Percentiles rank a stretch among this genome's conserved stretches.
Conservation (phyloP, 2,329 filamentous ascomycete genomes). For the Balansia obtecta region DNA sequence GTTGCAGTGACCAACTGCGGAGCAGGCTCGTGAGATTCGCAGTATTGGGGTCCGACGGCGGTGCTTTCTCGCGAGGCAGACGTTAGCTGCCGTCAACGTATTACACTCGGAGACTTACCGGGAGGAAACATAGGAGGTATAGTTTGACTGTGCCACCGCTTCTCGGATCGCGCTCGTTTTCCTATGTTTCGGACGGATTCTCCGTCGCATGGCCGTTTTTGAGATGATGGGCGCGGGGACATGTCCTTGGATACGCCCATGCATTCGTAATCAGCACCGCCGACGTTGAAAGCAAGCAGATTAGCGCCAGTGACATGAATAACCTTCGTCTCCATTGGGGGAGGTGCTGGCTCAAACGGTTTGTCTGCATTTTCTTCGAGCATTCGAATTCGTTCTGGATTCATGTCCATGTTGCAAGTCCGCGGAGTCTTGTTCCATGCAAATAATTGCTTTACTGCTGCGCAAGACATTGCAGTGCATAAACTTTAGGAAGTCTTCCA, state of each 20-base stretch:
- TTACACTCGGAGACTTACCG: neutral
- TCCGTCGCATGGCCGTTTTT: neutral
- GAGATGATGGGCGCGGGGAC: neutral
- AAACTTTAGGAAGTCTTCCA: no score
- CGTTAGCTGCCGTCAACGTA: neutral
- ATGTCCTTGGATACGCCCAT: neutral
- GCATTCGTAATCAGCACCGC: neutral
- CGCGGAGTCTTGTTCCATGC: neutral
- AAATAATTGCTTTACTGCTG: neutral
- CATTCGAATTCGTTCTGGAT: constrained; percentile 16
- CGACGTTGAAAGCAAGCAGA: neutral
- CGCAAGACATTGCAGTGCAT: no score
- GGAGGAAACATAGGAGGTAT: neutral
- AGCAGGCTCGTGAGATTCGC: constrained; percentile 9
- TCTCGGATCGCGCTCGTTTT: neutral
- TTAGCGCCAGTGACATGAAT: constrained; percentile 6
- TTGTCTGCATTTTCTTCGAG: constrained; percentile 9
- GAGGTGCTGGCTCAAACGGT: neutral
- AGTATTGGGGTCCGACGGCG: constrained; percentile 5
- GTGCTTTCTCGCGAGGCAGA: constrained; percentile 3
- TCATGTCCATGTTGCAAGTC: constrained; percentile 9
- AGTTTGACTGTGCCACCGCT: no score
- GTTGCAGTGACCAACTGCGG: constrained; percentile 5
- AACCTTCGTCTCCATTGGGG: neutral
- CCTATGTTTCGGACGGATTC: neutral